A percentile compares a stretch with the other conserved stretches of the same genome.
phyloP scores from a whole-genome alignment of 2,329 filamentous ascomycete genomes.

The Aspergillus tamarii region DNA sequence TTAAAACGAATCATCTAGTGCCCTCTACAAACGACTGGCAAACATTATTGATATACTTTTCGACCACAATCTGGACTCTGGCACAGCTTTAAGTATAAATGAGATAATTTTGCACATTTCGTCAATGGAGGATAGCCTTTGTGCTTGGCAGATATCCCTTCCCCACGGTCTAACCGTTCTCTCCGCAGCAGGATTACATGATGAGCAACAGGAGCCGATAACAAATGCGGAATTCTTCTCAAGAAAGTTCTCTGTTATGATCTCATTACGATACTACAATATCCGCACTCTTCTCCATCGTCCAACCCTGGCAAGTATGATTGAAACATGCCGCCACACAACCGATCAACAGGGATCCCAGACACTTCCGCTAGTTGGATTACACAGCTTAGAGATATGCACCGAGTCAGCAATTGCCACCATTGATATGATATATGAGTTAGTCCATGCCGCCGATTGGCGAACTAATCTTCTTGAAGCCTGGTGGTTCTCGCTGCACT shows the following conservation, averaged over 20 bases:
- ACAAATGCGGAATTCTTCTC: slow-evolving; percentile 14
- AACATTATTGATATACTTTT: slow-evolving; percentile 47
- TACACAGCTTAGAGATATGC: slow-evolving; percentile 37
- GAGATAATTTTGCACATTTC: slow-evolving; percentile 42
- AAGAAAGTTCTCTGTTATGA: slow-evolving; percentile 46
- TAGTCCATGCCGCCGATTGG: slow-evolving; percentile 23
- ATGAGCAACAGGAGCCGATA: slow-evolving; percentile 1
- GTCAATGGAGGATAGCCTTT: slow-evolving; percentile 19
- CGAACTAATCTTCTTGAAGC: slow-evolving; percentile 30
- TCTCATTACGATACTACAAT: slow-evolving; percentile 49
- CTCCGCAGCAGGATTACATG: not conserved
- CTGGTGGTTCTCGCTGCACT: slow-evolving; percentile 40
- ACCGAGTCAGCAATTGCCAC: slow-evolving; percentile 36
- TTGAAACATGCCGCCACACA: slow-evolving; percentile 27
- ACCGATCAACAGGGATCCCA: slow-evolving; percentile 22
- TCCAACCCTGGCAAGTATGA: slow-evolving; percentile 43
- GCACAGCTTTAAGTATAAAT: slow-evolving; percentile 24
- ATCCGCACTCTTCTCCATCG: slow-evolving; percentile 47
- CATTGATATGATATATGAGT: slow-evolving; percentile 28
- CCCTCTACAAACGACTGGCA: slow-evolving; percentile 35
- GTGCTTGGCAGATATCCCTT: slow-evolving; percentile 23
- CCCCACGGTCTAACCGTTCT: slow-evolving; percentile 15
- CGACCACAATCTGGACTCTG: slow-evolving; percentile 49
- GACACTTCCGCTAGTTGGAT: slow-evolving; percentile 36
- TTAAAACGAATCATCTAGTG: slow-evolving; percentile 14